phyloP scores from a whole-genome alignment of 345 rosid genomes.

The Syzygium aromaticum region DNA sequence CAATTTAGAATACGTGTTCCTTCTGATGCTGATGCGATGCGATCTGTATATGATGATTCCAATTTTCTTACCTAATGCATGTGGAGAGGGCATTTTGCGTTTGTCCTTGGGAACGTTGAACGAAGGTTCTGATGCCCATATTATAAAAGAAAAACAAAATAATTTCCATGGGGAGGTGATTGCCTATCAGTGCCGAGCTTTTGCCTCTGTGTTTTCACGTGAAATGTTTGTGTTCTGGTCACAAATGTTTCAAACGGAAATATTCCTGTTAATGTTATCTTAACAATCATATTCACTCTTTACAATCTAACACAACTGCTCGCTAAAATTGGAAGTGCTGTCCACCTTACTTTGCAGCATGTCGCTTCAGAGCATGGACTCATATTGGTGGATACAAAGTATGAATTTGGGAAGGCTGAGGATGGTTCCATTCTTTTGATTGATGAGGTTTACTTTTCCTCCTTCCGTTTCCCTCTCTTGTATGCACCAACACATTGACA shows the following conservation, averaged over 20 bases:
- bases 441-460: conserved; percentile 62
- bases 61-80: background rate
- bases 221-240: background rate
- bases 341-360: conserved; percentile 28
- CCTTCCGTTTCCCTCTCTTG: background rate
- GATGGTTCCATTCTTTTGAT: conserved; percentile 77
- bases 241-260: background rate
- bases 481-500: background rate
- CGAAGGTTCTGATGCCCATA: background rate
- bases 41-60: background rate
- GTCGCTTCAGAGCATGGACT: conserved; percentile 86
- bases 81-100: background rate
- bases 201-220: background rate
- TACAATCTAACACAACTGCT: background rate
- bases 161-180: background rate
- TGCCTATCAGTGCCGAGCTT: background rate
- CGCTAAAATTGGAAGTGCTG: background rate
- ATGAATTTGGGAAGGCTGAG: conserved; percentile 77
- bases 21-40: too few species aligned
- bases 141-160: background rate
- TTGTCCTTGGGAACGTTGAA: background rate
- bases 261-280: background rate
- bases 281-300: background rate
- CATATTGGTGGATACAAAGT: conserved; percentile 87
- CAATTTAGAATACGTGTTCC: too few species aligned